Percentiles rank a stretch among this genome's conserved stretches.
phyloP scores from a whole-genome alignment of 352 stramenopile species.

The Phytophthora meadii region DNA sequence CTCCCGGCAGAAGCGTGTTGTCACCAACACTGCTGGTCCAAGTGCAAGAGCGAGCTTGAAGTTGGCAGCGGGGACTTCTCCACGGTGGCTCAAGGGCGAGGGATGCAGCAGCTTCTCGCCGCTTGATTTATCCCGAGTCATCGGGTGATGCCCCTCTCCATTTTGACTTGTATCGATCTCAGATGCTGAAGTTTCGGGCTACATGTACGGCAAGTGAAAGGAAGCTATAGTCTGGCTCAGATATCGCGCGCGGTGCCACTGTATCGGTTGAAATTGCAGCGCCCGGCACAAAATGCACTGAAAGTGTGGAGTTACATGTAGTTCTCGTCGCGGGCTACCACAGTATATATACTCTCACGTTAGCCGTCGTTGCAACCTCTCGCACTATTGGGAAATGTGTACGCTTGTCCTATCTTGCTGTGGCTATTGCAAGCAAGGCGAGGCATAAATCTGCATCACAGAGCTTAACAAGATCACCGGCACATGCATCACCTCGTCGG shows the following conservation, averaged over 20 bases:
- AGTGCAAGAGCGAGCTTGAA: not conserved
- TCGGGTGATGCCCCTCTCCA: not conserved
- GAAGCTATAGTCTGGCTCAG: not conserved
- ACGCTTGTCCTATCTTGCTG: not conserved
- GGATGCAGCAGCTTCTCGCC: not conserved
- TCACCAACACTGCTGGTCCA: not conserved
- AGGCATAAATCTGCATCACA: not conserved
- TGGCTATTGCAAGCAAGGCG: not conserved
- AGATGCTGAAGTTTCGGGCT: not conserved
- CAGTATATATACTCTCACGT: not conserved
- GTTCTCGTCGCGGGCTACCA: not conserved
- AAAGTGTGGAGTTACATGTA: not conserved
- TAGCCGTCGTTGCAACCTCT: not conserved
- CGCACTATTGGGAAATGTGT: not conserved
- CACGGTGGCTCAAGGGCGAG: not conserved
- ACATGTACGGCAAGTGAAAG: not conserved
- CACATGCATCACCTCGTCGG: not conserved
- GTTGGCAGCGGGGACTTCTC: slow-evolving; percentile 3
- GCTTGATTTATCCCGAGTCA: slow-evolving; percentile 7
- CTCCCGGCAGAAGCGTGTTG: not conserved
- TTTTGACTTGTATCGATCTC: not conserved
- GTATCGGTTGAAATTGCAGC: slow-evolving; percentile 4
- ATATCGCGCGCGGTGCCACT: slow-evolving; percentile 7
- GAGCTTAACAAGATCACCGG: slow-evolving; percentile 2
- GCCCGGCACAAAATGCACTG: slow-evolving; percentile 3